phyloP scores from a whole-genome alignment of 2,329 filamentous ascomycete species.

The Sarocladium brachiariae region DNA sequence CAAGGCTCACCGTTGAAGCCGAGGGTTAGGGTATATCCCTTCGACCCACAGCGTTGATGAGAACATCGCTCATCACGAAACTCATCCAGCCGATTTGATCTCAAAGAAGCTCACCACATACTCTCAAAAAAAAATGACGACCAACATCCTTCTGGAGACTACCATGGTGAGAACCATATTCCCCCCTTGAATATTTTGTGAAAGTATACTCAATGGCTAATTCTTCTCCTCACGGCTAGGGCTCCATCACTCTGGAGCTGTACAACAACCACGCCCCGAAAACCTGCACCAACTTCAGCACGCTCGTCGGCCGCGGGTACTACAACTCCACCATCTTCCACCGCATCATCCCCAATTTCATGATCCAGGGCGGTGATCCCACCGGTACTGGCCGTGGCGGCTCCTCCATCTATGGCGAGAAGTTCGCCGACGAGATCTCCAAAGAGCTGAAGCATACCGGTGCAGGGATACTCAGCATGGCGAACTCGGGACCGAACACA shows the following conservation, averaged over 20 bases:
- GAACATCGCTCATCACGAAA: neutral
- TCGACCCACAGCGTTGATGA: neutral
- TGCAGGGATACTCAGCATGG: conserved; percentile 92
- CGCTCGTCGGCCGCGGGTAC: conserved; percentile 75
- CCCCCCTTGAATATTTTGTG: no score
- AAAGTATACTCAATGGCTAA: no score
- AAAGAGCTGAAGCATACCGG: conserved; percentile 79
- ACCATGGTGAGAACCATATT: conserved; percentile 59
- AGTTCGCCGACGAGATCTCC: conserved; percentile 88
- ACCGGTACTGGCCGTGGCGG: conserved; percentile 91
- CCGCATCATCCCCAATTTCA: conserved; percentile 92
- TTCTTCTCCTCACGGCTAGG: no score
- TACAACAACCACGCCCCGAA: conserved; percentile 84
- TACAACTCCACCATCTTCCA: conserved; percentile 85
- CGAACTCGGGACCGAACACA: conserved; percentile 85
- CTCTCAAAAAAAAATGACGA: conserved; percentile 50
- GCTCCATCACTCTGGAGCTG: conserved; percentile 78
- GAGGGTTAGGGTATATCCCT: neutral
- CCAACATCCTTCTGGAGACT: conserved; percentile 75
- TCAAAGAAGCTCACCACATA: neutral
- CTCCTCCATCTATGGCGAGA: conserved; percentile 82
- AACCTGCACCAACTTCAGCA: conserved; percentile 82
- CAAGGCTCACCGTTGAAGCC: no score
- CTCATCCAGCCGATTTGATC: neutral
- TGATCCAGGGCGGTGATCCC: conserved; percentile 92